Evolutionary conservation across 495 filamentous ascomycete species (phyloP).

Genomic region (Neurospora cerealis): DNA sequence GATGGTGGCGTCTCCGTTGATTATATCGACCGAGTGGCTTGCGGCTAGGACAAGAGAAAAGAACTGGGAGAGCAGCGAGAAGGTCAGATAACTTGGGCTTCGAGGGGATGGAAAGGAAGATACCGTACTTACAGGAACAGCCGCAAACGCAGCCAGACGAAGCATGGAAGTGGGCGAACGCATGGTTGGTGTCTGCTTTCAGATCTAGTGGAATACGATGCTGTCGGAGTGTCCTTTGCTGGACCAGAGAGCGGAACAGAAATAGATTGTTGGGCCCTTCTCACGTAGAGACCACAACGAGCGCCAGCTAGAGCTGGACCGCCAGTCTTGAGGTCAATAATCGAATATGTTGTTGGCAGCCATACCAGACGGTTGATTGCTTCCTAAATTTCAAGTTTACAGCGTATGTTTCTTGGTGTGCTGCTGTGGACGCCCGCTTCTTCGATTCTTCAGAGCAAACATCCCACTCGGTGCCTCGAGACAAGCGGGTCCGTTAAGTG

Average conservation of each 20-base stretch:
- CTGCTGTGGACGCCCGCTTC: background rate
- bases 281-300: background rate
- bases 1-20: fast-evolving
- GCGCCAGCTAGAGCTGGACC: too few species aligned
- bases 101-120: fast-evolving
- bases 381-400: background rate
- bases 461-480: background rate
- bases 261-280: background rate
- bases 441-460: background rate
- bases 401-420: background rate
- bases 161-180: background rate
- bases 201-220: too few species aligned
- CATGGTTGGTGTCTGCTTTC: background rate
- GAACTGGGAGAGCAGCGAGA: background rate
- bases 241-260: background rate
- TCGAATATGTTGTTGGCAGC: background rate
- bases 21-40: background rate
- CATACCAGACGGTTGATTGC: background rate
- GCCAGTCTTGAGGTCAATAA: background rate
- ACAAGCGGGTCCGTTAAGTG: background rate
- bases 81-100: background rate
- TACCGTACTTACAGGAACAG: background rate
- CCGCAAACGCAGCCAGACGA: background rate
- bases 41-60: background rate
- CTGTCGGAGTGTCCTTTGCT: too few species aligned